phyloP scores from a whole-genome alignment of 179 eudicot genomes.

The Beta lomatogona region DNA sequence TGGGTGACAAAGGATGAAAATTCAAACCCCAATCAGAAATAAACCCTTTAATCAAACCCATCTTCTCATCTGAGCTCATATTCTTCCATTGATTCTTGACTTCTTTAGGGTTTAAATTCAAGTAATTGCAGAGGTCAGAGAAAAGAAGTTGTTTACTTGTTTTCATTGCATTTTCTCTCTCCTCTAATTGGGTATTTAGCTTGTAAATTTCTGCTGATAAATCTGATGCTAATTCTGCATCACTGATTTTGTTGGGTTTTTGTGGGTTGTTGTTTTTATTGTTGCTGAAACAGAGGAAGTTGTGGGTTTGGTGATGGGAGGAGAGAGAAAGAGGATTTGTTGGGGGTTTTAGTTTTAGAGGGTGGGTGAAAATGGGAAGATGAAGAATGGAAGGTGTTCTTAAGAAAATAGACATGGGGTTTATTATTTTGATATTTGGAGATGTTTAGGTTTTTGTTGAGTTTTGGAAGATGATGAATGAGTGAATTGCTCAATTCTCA shows the following conservation, averaged over 20 bases:
- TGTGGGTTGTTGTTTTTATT: constrained; percentile 8
- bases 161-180: constrained; percentile 55
- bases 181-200: constrained; percentile 35
- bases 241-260: constrained; percentile 19
- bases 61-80: constrained; percentile 53
- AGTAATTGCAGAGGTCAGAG: constrained; percentile 48
- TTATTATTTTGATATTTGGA: too few relatives aligned
- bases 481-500: neutral
- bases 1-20: constrained; percentile 67
- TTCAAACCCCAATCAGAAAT: constrained; percentile 59
- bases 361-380: neutral
- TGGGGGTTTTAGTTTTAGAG: neutral
- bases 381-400: constrained; percentile 6
- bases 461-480: neutral
- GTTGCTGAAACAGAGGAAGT: constrained; percentile 39
- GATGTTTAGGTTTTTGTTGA: neutral
- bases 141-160: constrained; percentile 55
- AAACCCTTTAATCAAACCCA: constrained; percentile 55
- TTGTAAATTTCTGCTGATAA: constrained; percentile 48
- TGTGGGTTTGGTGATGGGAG: constrained; percentile 21
- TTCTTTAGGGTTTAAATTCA: constrained; percentile 38
- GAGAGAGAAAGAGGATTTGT: constrained; percentile 17
- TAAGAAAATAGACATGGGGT: constrained; percentile 24
- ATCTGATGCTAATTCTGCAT: constrained; percentile 38
- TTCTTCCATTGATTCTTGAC: constrained; percentile 44